These are phyloP conservation scores for Capronia epimyces DNA, from an alignment of 2,329 filamentous ascomycete genomes.

Conservation along the genomic window DNA sequence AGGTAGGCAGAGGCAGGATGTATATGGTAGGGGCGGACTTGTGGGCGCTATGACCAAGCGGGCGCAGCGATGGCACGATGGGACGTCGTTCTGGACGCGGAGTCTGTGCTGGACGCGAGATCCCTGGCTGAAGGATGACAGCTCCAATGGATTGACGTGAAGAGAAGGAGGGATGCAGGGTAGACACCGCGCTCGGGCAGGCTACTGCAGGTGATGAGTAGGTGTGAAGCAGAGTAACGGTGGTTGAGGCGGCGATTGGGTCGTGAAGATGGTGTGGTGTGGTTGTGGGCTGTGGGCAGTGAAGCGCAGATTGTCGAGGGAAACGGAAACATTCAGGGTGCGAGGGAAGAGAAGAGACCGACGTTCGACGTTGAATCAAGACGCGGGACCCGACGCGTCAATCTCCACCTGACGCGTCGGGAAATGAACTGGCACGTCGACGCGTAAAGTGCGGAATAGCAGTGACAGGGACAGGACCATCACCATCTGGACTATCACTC, in stretches of 20 bases:
- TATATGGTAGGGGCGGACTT: constrained; percentile 13
- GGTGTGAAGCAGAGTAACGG: constrained; percentile 5
- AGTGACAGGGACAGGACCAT: too few species aligned
- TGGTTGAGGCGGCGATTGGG: constrained; percentile 24
- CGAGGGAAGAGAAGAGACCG: neutral
- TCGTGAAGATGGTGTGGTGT: constrained; percentile 7
- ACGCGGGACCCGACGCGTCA: constrained; percentile 2
- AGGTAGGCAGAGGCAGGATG: constrained; percentile 8
- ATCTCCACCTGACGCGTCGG: constrained; percentile 6
- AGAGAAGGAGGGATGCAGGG: neutral
- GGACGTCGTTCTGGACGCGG: constrained; percentile 10
- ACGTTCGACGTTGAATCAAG: neutral
- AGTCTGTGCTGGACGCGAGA: constrained; percentile 19
- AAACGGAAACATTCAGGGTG: neutral
- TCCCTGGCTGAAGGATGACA: constrained; percentile 15
- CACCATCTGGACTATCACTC: too few species aligned
- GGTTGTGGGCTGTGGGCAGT: neutral
- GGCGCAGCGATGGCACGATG: constrained; percentile 13
- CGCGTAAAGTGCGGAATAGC: neutral
- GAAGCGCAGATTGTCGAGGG: constrained; percentile 16
- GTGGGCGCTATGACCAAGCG: constrained; percentile 16
- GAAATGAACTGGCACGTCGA: neutral
- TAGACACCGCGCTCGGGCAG: constrained; percentile 8
- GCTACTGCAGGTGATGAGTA: constrained; percentile 26
- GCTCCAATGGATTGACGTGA: neutral